Evolutionary conservation across 257 asterid genomes (phyloP), one percentile per base, ranked within the genome.

Genomic region (Primulina tabacum): DNA sequence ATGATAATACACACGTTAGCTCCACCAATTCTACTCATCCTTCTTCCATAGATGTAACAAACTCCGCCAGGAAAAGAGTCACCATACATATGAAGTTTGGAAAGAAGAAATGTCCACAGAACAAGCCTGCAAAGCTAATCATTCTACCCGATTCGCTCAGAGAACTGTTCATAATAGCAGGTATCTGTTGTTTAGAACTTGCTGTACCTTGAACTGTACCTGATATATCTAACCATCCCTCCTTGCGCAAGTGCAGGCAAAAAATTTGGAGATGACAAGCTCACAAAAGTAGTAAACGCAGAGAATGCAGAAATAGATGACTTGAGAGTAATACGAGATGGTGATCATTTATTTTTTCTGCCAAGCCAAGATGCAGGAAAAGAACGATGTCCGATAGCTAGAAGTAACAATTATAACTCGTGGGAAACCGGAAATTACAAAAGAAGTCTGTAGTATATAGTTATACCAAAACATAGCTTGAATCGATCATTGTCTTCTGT

Each of bases 221-320:
- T 58, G 18, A 57, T 62, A n/a, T 21, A 67, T 72, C 76, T 81
- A 79, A 74, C 65, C 53, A 43, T 73, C 57, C 65, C 69, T 75
- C 52, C 66, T 78, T 68, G 61, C 75, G 77, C 72, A 80, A 76
- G 81, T 88, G 88, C 96, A 92, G 98, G 90, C 79, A 64, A 87
- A 74, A 87, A 87, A 75, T 88, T 85, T 72, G 95, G 84, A 60
- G 83, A 77, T 62, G 70, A 67, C 72, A 77, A 76, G 69, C 68
- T 90, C 37, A 74, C 86, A 61, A 78, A 73, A 62, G 78, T 85
- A 52, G 78, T 80, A 64, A 87, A 75, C 75, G 84, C 82, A 56
- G 96, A 92, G 71, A 75, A 83, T 64, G 96, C 96, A 75, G 97
- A 88, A 74, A 83, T 92, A 76, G 96, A 92, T 30, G 95, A 92